A percentile compares a stretch with the other conserved stretches of the same genome.
These are phyloP conservation scores for Imleria badia DNA, from an alignment of 768 basidiomycete species.

Conservation along the genomic window DNA sequence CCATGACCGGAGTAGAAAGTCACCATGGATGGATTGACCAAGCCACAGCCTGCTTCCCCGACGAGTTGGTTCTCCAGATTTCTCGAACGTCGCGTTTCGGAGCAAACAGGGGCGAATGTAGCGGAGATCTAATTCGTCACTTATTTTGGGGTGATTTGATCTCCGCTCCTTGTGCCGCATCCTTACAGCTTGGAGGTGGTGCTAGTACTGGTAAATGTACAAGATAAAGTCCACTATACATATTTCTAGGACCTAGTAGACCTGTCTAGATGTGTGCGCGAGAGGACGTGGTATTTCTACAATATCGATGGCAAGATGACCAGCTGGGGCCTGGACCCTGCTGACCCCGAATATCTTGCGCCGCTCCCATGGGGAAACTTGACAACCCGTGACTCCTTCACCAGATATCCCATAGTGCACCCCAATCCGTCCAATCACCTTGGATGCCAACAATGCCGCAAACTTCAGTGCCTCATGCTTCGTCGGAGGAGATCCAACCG, in stretches of 20 bases:
- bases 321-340: background rate
- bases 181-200: too few species aligned
- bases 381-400: slow-evolving; percentile 31
- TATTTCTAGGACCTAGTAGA: slow-evolving; percentile 2
- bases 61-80: slow-evolving; percentile 8
- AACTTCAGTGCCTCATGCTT: slow-evolving; percentile 51
- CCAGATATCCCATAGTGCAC: slow-evolving; percentile 23
- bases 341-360: slow-evolving; percentile 13
- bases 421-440: slow-evolving; percentile 37
- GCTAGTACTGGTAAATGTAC: background rate
- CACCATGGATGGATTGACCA: slow-evolving; percentile 15
- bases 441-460: slow-evolving; percentile 47
- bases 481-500: slow-evolving; percentile 38
- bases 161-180: background rate
- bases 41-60: background rate
- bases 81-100: background rate
- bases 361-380: slow-evolving; percentile 41
- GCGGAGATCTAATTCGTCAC: slow-evolving; percentile 5
- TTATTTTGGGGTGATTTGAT: background rate
- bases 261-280: slow-evolving; percentile 11
- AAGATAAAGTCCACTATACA: background rate
- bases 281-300: background rate
- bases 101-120: background rate
- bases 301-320: background rate
- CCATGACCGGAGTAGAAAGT: background rate